Evolutionary conservation across 129 eudicot species (phyloP).

Genomic region (Scalesia atractyloides): DNA sequence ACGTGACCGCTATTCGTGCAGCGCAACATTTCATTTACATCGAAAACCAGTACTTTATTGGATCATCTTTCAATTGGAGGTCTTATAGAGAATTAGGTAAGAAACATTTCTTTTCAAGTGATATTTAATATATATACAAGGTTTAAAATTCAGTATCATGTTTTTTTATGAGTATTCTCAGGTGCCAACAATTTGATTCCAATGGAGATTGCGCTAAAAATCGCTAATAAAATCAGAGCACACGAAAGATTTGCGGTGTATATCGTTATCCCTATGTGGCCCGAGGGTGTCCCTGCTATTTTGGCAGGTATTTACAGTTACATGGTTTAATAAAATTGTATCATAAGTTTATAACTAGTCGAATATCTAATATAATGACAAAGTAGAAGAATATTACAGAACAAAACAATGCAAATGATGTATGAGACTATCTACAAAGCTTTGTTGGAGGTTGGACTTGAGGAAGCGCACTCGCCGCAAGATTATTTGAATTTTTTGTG

Average conservation of each 20-base stretch:
- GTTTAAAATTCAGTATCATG: not conserved
- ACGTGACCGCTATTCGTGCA: slow-evolving; percentile 80
- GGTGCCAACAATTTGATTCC: slow-evolving; percentile 92
- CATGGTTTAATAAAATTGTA: not conserved
- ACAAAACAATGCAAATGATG: slow-evolving; percentile 99
- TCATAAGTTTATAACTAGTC: not conserved
- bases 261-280: slow-evolving; percentile 96
- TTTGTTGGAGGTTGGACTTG: slow-evolving; percentile 78
- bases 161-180: slow-evolving; percentile 21
- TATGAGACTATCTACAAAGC: slow-evolving; percentile 88
- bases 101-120: slow-evolving; percentile 6
- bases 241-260: slow-evolving; percentile 88
- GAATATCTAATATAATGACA: slow-evolving; percentile 5
- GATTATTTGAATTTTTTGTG: slow-evolving; percentile 88
- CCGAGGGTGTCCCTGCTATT: slow-evolving; percentile 91
- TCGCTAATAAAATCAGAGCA: slow-evolving; percentile 64
- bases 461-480: slow-evolving; percentile 76
- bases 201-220: slow-evolving; percentile 83
- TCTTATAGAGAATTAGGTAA: slow-evolving; percentile 67
- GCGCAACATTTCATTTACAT: slow-evolving; percentile 91
- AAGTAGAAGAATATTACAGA: slow-evolving; percentile 38
- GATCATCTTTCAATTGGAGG: slow-evolving; percentile 83
- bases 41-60: slow-evolving; percentile 86
- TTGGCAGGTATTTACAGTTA: slow-evolving; percentile 65
- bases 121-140: not conserved